Base-by-base conservation (phyloP, 805 yeast species). In the Candida glaebosa region DNA sequence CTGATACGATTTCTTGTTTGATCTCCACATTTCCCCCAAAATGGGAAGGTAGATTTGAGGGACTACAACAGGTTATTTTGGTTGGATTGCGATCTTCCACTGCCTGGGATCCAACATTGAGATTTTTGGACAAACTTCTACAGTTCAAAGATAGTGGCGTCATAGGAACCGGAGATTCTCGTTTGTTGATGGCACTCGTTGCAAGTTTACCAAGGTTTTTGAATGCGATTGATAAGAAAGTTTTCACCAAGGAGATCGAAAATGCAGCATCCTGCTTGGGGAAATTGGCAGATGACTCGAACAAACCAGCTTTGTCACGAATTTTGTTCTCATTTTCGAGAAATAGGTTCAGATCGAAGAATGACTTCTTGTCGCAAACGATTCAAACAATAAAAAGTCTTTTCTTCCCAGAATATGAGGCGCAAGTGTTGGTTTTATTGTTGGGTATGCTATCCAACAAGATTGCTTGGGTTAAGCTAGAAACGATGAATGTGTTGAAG, bases 11-110 rank as follows among this genome's bases (percentile, higher is more conserved):
- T 1, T 79, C 84, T 18, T 82, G 95, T 58, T 71, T 90, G 44
- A 78, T 87, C 14, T 77, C 93, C 0, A 85, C 93, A 0, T 93
- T 90, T 57, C 99, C 99, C 0, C 81, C 93, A 0, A 84, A 86
- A 43, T 93, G 98, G 99, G 96, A 90, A 56, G 96, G 97, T 1
- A 76, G 81, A 42, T 93, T 89, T 60, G 91, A 84, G 54, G 98
- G 98, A 0, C 67, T 93, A 5, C 96, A 89, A 53, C 82, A 77
- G 34, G 73, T 84, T 15, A 79, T 90, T 0, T 69, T 88, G 75
- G 78, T 81, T 35, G 99, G 99, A 0, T 65, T 95, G 42, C 67
- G 96, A 40, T 89, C 97, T 0, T 69, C 89, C 1, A 78, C 80
- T 38, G 78, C 96, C 0, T 85, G 82, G 67, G 95, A 87, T 7